phyloP scores from a whole-genome alignment of 352 stramenopile genomes.

The Globisporangium camurandrum region DNA sequence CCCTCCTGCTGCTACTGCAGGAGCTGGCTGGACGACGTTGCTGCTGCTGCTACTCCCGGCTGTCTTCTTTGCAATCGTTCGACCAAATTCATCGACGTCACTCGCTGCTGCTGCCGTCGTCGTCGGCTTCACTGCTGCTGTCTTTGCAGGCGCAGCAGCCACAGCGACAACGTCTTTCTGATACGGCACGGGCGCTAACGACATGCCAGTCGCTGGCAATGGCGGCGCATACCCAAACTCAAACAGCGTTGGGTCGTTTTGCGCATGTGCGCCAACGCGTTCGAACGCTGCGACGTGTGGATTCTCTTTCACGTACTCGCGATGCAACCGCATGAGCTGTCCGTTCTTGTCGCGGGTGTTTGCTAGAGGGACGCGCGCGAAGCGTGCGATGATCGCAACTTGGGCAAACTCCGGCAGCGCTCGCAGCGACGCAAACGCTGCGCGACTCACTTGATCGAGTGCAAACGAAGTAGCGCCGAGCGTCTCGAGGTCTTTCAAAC shows the following conservation, averaged over 20 bases:
- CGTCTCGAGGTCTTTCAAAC: slow-evolving; percentile 68
- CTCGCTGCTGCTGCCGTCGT: neutral
- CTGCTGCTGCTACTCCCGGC: slow-evolving; percentile 2
- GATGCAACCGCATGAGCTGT: slow-evolving; percentile 59
- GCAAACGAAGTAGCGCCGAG: slow-evolving; percentile 36
- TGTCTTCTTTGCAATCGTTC: slow-evolving; percentile 18
- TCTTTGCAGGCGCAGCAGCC: neutral
- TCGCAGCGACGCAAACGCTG: slow-evolving; percentile 55
- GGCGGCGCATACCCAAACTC: slow-evolving; percentile 67
- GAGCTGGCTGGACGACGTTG: too few species aligned
- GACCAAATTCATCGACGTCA: slow-evolving; percentile 55
- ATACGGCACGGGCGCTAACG: slow-evolving; percentile 40
- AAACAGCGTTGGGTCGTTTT: slow-evolving; percentile 51
- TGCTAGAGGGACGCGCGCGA: slow-evolving; percentile 49
- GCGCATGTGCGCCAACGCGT: slow-evolving; percentile 36
- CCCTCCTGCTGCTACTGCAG: neutral
- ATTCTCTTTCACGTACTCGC: slow-evolving; percentile 72
- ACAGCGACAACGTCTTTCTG: slow-evolving; percentile 21
- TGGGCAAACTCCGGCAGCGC: slow-evolving; percentile 72
- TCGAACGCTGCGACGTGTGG: slow-evolving; percentile 42
- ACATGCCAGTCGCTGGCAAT: slow-evolving; percentile 42
- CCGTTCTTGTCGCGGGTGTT: slow-evolving; percentile 74
- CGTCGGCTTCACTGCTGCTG: neutral
- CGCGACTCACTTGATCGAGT: slow-evolving; percentile 65
- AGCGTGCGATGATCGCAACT: slow-evolving; percentile 59